Evolutionary conservation across 352 stramenopile genomes (phyloP).

Genomic region (Globisporangium nunn): DNA sequence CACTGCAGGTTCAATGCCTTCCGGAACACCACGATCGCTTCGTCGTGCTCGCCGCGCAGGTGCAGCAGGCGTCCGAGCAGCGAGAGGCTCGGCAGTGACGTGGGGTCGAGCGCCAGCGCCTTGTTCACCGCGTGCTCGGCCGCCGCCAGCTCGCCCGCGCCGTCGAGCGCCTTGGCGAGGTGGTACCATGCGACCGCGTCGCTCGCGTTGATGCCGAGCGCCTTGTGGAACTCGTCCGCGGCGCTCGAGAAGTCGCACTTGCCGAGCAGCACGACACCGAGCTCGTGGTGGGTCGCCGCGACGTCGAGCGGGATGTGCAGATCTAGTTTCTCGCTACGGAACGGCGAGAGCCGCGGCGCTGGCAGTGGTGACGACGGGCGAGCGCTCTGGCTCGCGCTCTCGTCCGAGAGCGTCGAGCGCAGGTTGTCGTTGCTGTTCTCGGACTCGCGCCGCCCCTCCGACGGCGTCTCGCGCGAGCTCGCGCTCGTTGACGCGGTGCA

Average conservation of each 20-base stretch:
- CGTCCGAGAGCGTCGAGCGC: slow-evolving; percentile 6
- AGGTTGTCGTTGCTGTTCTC: neutral
- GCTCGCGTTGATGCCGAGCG: slow-evolving; percentile 25
- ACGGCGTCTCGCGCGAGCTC: neutral
- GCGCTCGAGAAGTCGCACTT: slow-evolving; percentile 38
- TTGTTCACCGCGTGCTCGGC: slow-evolving; percentile 47
- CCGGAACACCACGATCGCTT: slow-evolving; percentile 62
- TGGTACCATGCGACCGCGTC: slow-evolving; percentile 45
- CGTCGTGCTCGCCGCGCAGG: slow-evolving; percentile 52
- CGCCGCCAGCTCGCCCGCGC: slow-evolving; percentile 21
- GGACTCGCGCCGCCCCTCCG: neutral
- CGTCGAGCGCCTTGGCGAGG: slow-evolving; percentile 59
- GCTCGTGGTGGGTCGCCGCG: slow-evolving; percentile 37
- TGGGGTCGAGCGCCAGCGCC: slow-evolving; percentile 34
- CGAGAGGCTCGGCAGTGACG: slow-evolving; percentile 47
- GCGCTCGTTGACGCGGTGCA: slow-evolving; percentile 1
- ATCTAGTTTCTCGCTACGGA: slow-evolving; percentile 10
- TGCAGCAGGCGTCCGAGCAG: slow-evolving; percentile 60
- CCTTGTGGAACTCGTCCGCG: slow-evolving; percentile 31
- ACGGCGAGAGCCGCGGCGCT: slow-evolving; percentile 6
- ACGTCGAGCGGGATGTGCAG: slow-evolving; percentile 33
- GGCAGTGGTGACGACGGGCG: slow-evolving; percentile 8
- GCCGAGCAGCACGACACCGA: slow-evolving; percentile 38
- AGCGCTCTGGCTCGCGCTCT: neutral
- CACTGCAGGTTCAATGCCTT: slow-evolving; percentile 51